These are phyloP conservation scores for Neoboletus brunneissimus DNA, from an alignment of 768 basidiomycete species.

Conservation along the genomic window DNA sequence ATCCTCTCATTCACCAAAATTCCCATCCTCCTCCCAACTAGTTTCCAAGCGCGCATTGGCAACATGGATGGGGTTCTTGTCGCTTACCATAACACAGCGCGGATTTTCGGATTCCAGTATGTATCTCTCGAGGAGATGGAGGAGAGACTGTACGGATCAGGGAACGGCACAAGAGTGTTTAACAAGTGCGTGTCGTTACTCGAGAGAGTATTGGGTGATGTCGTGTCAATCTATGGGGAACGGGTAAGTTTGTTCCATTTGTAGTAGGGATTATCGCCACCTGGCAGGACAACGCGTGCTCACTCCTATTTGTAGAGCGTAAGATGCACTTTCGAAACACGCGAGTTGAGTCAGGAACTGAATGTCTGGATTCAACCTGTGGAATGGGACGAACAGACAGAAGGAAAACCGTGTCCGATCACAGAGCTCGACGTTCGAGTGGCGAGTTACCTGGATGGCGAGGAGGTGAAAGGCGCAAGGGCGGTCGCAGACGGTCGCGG, in stretches of 20 bases:
- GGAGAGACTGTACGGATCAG: slow-evolving; percentile 61
- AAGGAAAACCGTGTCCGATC: slow-evolving; percentile 43
- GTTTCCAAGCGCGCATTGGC: slow-evolving; percentile 94
- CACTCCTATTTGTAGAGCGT: slow-evolving; percentile 42
- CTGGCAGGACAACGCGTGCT: neutral
- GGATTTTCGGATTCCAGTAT: slow-evolving; percentile 94
- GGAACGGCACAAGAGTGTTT: slow-evolving; percentile 67
- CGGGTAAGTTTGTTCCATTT: slow-evolving; percentile 44
- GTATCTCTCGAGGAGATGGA: slow-evolving; percentile 88
- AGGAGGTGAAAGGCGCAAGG: slow-evolving; percentile 39
- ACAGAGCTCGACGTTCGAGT: slow-evolving; percentile 55
- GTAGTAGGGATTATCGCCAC: neutral
- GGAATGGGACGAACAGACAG: slow-evolving; percentile 39
- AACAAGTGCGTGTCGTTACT: slow-evolving; percentile 67
- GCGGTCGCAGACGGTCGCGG: slow-evolving; percentile 19
- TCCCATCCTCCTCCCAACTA: slow-evolving; percentile 25
- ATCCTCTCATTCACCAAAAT: too few species aligned
- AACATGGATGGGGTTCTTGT: slow-evolving; percentile 95
- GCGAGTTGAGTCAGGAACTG: slow-evolving; percentile 40
- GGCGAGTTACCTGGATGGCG: slow-evolving; percentile 43
- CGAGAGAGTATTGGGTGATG: slow-evolving; percentile 61
- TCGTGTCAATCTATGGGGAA: slow-evolving; percentile 57
- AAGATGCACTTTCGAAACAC: slow-evolving; percentile 59
- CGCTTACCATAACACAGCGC: slow-evolving; percentile 83
- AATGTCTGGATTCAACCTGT: slow-evolving; percentile 68